Conservation (phyloP, 1,284 basidiomycete species). For the Ustilago cynodontis region DNA sequence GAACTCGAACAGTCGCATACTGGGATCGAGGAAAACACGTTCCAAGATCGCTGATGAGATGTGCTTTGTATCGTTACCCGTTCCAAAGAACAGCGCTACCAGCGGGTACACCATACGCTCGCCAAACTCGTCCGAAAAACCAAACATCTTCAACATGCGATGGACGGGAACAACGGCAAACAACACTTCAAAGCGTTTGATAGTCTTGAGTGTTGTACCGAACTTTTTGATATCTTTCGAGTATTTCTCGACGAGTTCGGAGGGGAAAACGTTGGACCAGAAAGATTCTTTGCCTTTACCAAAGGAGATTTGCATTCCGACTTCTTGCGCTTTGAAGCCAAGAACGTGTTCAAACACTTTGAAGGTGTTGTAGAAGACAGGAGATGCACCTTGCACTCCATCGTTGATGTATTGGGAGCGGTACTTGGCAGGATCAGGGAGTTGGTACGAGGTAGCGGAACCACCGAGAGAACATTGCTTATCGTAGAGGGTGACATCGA, state of each 20-base stretch:
- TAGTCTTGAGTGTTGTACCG: slow-evolving; percentile 59
- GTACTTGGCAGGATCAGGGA: slow-evolving; percentile 59
- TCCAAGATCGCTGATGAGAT: slow-evolving; percentile 76
- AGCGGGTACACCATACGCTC: slow-evolving; percentile 76
- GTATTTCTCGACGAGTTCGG: slow-evolving; percentile 60
- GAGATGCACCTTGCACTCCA: slow-evolving; percentile 62
- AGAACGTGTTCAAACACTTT: slow-evolving; percentile 62
- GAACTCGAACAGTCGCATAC: slow-evolving; percentile 72
- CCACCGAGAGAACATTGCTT: slow-evolving; percentile 59
- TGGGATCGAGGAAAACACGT: slow-evolving; percentile 76
- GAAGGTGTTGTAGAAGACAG: slow-evolving; percentile 65
- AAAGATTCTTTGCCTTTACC: slow-evolving; percentile 63
- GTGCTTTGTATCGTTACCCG: slow-evolving; percentile 77
- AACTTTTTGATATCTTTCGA: slow-evolving; percentile 63
- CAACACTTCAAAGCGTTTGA: slow-evolving; percentile 62
- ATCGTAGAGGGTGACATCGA: slow-evolving; percentile 63
- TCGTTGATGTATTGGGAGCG: slow-evolving; percentile 66
- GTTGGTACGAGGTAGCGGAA: slow-evolving; percentile 62
- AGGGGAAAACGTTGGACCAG: slow-evolving; percentile 65
- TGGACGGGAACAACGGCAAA: slow-evolving; percentile 64
- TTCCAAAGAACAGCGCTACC: slow-evolving; percentile 76
- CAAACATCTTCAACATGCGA: slow-evolving; percentile 60
- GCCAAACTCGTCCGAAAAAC: slow-evolving; percentile 72
- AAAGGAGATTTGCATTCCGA: slow-evolving; percentile 66
- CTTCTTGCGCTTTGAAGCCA: slow-evolving; percentile 58